Conservation (phyloP, 1,139 yeast species). For the Candida sp. region DNA sequence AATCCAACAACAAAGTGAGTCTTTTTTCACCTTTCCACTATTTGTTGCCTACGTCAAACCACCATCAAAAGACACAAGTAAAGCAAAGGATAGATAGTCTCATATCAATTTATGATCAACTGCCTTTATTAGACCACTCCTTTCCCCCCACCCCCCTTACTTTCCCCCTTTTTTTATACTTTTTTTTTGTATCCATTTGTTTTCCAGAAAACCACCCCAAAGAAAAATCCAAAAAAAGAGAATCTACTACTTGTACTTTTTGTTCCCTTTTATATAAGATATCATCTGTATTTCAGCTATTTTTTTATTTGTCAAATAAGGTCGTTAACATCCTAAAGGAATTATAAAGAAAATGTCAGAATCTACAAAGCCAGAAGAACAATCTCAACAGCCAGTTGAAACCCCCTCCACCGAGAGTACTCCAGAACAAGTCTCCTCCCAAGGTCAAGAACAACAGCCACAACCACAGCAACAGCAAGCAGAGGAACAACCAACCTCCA, state of each 20-base stretch:
- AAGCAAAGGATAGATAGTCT: not conserved
- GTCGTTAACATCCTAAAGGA: not conserved
- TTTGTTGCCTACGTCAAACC: not conserved
- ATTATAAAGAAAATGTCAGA: not conserved
- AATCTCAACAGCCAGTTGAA: slow-evolving; percentile 8
- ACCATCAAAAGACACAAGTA: too few species aligned
- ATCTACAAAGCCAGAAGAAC: slow-evolving; percentile 4
- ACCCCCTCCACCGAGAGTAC: not conserved
- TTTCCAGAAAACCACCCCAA: not conserved
- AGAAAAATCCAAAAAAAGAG: too few species aligned
- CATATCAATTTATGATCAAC: not conserved
- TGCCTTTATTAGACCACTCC: not conserved
- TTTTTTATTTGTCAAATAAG: not conserved
- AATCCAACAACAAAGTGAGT: not conserved
- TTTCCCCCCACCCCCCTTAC: not conserved
- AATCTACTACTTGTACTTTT: not conserved
- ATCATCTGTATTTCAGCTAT: not conserved
- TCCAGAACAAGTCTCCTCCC: slow-evolving; percentile 1
- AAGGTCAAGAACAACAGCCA: slow-evolving; percentile 11
- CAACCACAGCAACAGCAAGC: slow-evolving; percentile 21
- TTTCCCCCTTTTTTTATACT: not conserved
- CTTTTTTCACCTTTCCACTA: not conserved
- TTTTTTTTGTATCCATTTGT: not conserved
- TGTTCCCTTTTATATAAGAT: not conserved
- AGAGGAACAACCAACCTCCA: slow-evolving; percentile 7